phyloP scores from a whole-genome alignment of 2,329 filamentous ascomycete species.

The Colletotrichum incanum region DNA sequence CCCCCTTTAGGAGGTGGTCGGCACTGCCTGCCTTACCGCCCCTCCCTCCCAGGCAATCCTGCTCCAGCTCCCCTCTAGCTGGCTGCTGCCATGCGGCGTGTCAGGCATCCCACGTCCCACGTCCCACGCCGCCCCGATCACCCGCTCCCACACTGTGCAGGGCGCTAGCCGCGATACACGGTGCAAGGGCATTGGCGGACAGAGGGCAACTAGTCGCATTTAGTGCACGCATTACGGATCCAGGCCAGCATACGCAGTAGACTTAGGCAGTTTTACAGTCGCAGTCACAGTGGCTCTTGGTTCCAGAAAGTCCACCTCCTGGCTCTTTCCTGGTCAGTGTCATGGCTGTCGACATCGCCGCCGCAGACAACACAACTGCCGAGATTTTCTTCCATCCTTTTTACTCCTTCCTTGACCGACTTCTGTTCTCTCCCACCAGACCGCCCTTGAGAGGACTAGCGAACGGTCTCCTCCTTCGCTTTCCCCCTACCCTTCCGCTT shows the following conservation, averaged over 20 bases:
- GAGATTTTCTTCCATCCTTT: conserved; percentile 42
- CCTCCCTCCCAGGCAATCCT: conserved; percentile 12
- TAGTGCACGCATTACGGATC: background rate
- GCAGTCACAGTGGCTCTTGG: conserved; percentile 15
- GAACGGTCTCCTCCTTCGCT: conserved; percentile 42
- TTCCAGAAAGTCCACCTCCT: conserved; percentile 8
- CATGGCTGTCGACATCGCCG: conserved; percentile 37
- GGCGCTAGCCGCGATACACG: conserved; percentile 22
- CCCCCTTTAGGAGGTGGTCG: conserved; percentile 16
- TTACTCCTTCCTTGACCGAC: conserved; percentile 34
- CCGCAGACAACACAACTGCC: conserved; percentile 36
- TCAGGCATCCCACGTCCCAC: conserved; percentile 10
- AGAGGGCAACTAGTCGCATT: conserved; percentile 1
- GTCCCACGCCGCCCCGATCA: conserved; percentile 18
- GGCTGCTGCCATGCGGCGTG: conserved; percentile 26
- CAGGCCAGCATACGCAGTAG: background rate
- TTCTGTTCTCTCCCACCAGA: conserved; percentile 34
- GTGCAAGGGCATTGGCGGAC: conserved; percentile 21
- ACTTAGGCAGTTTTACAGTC: conserved; percentile 5
- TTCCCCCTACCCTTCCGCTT: conserved; percentile 26
- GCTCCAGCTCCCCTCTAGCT: conserved; percentile 8
- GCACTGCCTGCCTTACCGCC: conserved; percentile 40
- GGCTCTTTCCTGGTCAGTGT: conserved; percentile 13
- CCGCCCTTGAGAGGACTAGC: conserved; percentile 36
- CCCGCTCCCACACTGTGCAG: conserved; percentile 33